Percentiles rank a stretch among this genome's conserved stretches.
These are phyloP conservation scores for Nakazawaea ishiwadae DNA, from an alignment of 805 yeast genomes.

Conservation along the genomic window DNA sequence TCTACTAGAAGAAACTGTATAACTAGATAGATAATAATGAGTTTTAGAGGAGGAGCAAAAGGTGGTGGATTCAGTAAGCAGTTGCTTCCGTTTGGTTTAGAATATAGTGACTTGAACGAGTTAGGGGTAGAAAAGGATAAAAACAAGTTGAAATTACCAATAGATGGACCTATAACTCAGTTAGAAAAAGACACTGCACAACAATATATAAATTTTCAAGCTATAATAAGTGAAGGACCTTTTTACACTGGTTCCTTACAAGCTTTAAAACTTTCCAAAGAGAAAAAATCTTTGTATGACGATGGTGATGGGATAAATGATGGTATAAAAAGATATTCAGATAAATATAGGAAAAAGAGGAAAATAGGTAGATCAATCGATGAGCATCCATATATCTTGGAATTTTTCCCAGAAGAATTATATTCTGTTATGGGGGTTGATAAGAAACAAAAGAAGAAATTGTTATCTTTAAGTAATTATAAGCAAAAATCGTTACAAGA, in stretches of 20 bases:
- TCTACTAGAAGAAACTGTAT: neutral
- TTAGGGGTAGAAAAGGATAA: conserved; percentile 32
- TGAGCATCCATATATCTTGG: conserved; percentile 70
- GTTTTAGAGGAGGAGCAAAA: conserved; percentile 46
- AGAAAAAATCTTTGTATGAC: conserved; percentile 24
- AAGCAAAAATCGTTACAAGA: conserved; percentile 22
- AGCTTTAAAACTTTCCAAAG: conserved; percentile 18
- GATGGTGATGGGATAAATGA: conserved; percentile 48
- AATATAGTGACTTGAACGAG: conserved; percentile 52
- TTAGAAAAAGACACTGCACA: conserved; percentile 48
- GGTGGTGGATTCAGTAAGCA: conserved; percentile 33
- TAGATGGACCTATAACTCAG: conserved; percentile 52
- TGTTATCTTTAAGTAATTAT: conserved; percentile 35
- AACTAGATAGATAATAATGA: conserved; percentile 34
- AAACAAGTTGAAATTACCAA: conserved; percentile 48
- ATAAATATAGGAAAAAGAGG: conserved; percentile 66
- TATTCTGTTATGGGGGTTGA: conserved; percentile 64
- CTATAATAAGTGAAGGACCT: conserved; percentile 57
- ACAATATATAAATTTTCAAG: conserved; percentile 50
- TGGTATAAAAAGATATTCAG: conserved; percentile 79
- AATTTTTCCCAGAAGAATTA: conserved; percentile 75
- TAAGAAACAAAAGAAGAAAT: conserved; percentile 47
- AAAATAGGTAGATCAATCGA: conserved; percentile 67
- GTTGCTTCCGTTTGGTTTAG: conserved; percentile 68
- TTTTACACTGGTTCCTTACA: conserved; percentile 56